phyloP scores from a whole-genome alignment of 345 rosid genomes.

The Tarenaya hassleriana region DNA sequence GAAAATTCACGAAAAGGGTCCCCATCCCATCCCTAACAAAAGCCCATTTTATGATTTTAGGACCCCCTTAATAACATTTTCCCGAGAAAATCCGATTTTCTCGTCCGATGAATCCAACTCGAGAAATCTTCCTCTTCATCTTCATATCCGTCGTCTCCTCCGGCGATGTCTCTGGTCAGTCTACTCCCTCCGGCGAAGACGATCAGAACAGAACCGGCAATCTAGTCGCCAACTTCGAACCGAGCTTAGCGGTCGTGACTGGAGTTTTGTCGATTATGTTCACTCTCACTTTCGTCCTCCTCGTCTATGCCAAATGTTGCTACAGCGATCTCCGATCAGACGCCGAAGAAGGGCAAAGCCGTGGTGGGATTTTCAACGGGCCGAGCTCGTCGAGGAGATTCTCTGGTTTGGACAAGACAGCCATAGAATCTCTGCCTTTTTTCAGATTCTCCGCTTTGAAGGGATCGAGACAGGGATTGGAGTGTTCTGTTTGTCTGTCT shows the following conservation, averaged over 20 bases:
- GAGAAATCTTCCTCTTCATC: slow-evolving; percentile 10
- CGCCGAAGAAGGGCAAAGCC: slow-evolving; percentile 21
- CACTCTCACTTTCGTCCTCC: slow-evolving; percentile 51
- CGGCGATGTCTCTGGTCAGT: slow-evolving; percentile 30
- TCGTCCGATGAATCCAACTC: slow-evolving; percentile 21
- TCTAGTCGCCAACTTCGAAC: slow-evolving; percentile 43
- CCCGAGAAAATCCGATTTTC: too few relatives aligned
- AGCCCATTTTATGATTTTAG: too few relatives aligned
- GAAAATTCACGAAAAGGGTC: too few relatives aligned
- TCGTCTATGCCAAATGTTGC: slow-evolving; percentile 66
- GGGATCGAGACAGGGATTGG: slow-evolving; percentile 75
- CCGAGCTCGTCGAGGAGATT: slow-evolving; percentile 51
- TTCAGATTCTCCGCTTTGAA: slow-evolving; percentile 69
- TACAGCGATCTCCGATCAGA: slow-evolving; percentile 33
- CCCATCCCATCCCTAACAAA: too few relatives aligned
- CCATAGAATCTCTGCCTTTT: slow-evolving; percentile 79
- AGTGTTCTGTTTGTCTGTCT: slow-evolving; percentile 80
- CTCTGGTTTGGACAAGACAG: slow-evolving; percentile 75
- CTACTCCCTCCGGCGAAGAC: not conserved
- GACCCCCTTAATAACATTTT: too few relatives aligned
- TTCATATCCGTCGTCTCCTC: slow-evolving; percentile 1
- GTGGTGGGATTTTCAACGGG: slow-evolving; percentile 17
- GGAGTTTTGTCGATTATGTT: slow-evolving; percentile 68
- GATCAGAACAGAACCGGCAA: slow-evolving; percentile 28
- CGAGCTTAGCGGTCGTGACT: slow-evolving; percentile 82